Base-by-base conservation (phyloP, 2,329 filamentous ascomycete species). In the Trichoderma polysporum region DNA sequence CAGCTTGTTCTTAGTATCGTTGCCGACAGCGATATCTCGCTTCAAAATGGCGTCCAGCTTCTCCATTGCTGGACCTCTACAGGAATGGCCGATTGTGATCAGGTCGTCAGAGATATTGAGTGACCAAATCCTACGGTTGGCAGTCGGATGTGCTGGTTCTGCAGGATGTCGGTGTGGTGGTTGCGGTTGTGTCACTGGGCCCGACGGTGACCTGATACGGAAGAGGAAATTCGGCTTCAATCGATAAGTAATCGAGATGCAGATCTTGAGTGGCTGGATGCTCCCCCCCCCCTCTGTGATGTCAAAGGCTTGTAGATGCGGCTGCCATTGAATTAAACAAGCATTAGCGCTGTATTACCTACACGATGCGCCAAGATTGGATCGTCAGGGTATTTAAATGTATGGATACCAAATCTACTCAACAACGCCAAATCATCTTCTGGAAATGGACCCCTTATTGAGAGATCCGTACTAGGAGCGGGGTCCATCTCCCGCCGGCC, bases 1-100 rank as follows among this genome's bases (percentile, higher is more conserved):
- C 17, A 80, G 67, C 70, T 77, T 79, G 45, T 75, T 70, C 2
- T 68, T 71, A 6, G 74, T 75, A 29, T 79, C 73, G 2, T 73
- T 68, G 8, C 69, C 74, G 17, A 71, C 49, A 37, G 75, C 73
- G 19, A 76, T 73, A 64, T 77, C 71, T 13, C 73, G 70, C 25
- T 71, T 57, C 7, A 80, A 70, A 27, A 80, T 76, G 7, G 71
- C 68, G 53, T 71, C 66, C 31, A 78, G 66, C 25, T 66, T 73
- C 33, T 75, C 71, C 75, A 76, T 77, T 9, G 27, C 27, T 5
- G 50, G n/a, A n/a, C n/a, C n/a, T n/a, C n/a, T n/a, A n/a, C n/a
- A n/a, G n/a, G n/a, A n/a, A n/a, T n/a, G n/a, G n/a, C n/a, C n/a
- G n/a, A n/a, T n/a, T n/a, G n/a, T n/a, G n/a, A n/a, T n/a, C n/a